Conservation (phyloP, 2,329 filamentous ascomycete genomes). For the Monosporascus ibericus region DNA sequence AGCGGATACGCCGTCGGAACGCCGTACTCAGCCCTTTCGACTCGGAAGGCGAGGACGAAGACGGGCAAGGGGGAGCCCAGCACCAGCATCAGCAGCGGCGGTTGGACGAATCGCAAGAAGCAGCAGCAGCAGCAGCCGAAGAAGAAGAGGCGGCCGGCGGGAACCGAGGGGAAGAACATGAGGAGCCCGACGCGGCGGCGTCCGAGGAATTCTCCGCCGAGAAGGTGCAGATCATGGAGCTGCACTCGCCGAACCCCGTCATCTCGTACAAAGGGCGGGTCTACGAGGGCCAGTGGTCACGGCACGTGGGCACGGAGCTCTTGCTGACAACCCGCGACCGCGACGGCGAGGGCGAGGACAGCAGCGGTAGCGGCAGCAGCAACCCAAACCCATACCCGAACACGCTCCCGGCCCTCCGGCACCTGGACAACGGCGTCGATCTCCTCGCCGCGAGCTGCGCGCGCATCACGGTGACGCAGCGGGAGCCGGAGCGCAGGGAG, state of each 20-base stretch:
- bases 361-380: neutral
- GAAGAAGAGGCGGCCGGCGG: constrained; percentile 5
- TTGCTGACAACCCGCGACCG: constrained; percentile 55
- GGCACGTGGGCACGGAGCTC: constrained; percentile 78
- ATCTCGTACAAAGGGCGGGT: constrained; percentile 73
- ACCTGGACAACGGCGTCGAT: constrained; percentile 55
- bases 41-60: constrained; percentile 5
- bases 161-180: constrained; percentile 4
- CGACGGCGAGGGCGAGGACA: constrained; percentile 4
- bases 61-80: neutral
- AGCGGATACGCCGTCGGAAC: constrained; percentile 6
- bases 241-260: constrained; percentile 70
- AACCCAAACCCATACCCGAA: constrained; percentile 16
- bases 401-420: constrained; percentile 40
- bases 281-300: constrained; percentile 75
- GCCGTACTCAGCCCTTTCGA: neutral
- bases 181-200: constrained; percentile 9
- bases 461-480: constrained; percentile 63
- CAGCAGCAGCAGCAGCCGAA: no score
- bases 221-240: constrained; percentile 72
- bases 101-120: neutral
- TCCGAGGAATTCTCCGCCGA: constrained; percentile 19
- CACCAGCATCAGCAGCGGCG: neutral
- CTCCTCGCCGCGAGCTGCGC: constrained; percentile 65
- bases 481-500: constrained; percentile 46